phyloP scores from a whole-genome alignment of 495 filamentous ascomycete species.

The Penicillium alfredii region DNA sequence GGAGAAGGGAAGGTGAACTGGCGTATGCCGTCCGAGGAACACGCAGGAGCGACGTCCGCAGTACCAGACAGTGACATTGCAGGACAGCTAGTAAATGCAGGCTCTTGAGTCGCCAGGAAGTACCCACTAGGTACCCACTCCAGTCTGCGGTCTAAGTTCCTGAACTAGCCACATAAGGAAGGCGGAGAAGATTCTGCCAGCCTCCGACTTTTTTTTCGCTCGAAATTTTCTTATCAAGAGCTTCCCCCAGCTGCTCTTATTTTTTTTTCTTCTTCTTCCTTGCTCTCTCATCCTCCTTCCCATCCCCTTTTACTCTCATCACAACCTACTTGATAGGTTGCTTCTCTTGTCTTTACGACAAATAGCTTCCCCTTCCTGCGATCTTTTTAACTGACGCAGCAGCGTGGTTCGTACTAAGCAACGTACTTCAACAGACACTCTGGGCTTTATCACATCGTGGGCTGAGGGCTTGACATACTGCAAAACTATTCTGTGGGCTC shows the following conservation, averaged over 20 bases:
- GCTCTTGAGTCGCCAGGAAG: too few relatives aligned
- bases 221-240: conserved; percentile 27
- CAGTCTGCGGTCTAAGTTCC: conserved; percentile 12
- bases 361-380: conserved; percentile 4
- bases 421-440: conserved; percentile 43
- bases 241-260: conserved; percentile 21
- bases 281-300: conserved; percentile 9
- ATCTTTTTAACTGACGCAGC: conserved; percentile 32
- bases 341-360: conserved; percentile 10
- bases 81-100: too few relatives aligned
- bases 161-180: conserved; percentile 9
- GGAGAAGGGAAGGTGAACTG: neutral
- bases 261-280: conserved; percentile 22
- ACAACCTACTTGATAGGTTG: conserved; percentile 11
- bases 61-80: conserved; percentile 6
- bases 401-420: conserved; percentile 36
- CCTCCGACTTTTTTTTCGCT: conserved; percentile 32
- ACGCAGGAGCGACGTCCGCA: too few relatives aligned
- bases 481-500: conserved; percentile 41
- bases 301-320: conserved; percentile 14
- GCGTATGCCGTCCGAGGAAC: too few relatives aligned
- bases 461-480: conserved; percentile 44
- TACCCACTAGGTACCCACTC: conserved; percentile 14
- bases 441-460: conserved; percentile 46
- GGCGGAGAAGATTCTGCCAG: conserved; percentile 32